Base-by-base conservation (phyloP, 805 yeast genomes). In the Yamadazyma insecticola region DNA sequence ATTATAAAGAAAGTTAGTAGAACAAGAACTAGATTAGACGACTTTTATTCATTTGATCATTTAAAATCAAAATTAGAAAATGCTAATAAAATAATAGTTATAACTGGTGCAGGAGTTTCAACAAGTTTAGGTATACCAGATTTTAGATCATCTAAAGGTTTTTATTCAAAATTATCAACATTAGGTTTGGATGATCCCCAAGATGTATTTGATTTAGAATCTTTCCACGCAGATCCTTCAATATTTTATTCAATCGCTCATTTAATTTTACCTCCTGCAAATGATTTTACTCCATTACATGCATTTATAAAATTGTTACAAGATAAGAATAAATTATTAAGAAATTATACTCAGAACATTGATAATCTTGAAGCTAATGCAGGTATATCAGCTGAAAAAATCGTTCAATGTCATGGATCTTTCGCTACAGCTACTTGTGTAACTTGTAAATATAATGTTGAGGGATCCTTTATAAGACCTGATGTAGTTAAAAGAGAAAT, bases 391-490 rank as follows among this genome's bases (percentile, higher is more conserved):
- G 49, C 85, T 76, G 36, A 72, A 51, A 48, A 72, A 30, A 38
- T 87, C 4, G 69, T 88, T 17, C 96, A 87, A 57, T 71, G 92
- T 16, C 96, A 88, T 56, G 96, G 96, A 0, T 78, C 86, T 13
- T 71, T 88, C 16, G 76, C 76, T 24, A 62, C 72, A 16, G 76
- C 90, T 59, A 73, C 76, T 32, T 88, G 96, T 49, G 71, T 86
- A 5, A 83, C 86, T 45, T 88, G 96, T 52, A 70, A 72, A 17
- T 73, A 71, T 55, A 63, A 75, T 24, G 65, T 72, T 4, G 61
- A 61, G 10, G 63, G 88, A 23, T 70, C 73, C 21, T 34, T 36
- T n/a, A 53, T 65, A 7, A 53, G 52, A 40, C 73, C 78, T 1
- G 54, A 57, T 4, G 63, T 75, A 29, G 76, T 83, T 39, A 55